A percentile compares a stretch with the other conserved stretches of the same genome.
Conservation (phyloP, 805 yeast genomes). For the Tetrapisispora arboricola region DNA sequence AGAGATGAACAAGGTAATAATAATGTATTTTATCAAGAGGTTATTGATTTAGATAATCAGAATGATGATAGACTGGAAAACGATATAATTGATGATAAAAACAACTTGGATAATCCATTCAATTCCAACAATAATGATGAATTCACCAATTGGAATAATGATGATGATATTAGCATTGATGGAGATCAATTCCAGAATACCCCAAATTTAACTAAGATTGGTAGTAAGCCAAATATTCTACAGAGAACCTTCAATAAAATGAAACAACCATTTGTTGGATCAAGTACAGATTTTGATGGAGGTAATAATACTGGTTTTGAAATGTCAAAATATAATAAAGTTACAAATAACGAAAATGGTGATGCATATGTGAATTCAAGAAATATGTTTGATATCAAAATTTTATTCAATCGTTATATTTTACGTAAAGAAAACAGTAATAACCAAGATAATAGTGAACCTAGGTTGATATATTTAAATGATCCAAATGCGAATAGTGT, state of each 20-base stretch:
- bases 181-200: slow-evolving; percentile 4
- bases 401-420: slow-evolving; percentile 29
- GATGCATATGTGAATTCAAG: slow-evolving; percentile 26
- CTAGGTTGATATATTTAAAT: slow-evolving; percentile 60
- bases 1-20: slow-evolving; percentile 6
- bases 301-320: slow-evolving; percentile 12
- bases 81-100: slow-evolving; percentile 20
- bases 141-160: slow-evolving; percentile 11
- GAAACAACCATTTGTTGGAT: slow-evolving; percentile 10
- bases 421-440: slow-evolving; percentile 21
- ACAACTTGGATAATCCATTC: slow-evolving; percentile 19
- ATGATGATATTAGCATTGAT: slow-evolving; percentile 4
- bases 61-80: slow-evolving; percentile 29
- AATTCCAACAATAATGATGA: slow-evolving; percentile 5
- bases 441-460: slow-evolving; percentile 29
- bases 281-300: not conserved
- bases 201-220: slow-evolving; percentile 8
- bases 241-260: slow-evolving; percentile 12
- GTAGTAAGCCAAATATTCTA: slow-evolving; percentile 13
- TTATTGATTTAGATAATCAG: slow-evolving; percentile 26
- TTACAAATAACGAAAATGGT: slow-evolving; percentile 12
- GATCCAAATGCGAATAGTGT: slow-evolving; percentile 45
- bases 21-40: slow-evolving; percentile 25
- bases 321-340: slow-evolving; percentile 23
- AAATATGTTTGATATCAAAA: slow-evolving; percentile 30